These are phyloP conservation scores for Ogataea hybrid DNA, from an alignment of 1,139 yeast species.

Conservation along the genomic window DNA sequence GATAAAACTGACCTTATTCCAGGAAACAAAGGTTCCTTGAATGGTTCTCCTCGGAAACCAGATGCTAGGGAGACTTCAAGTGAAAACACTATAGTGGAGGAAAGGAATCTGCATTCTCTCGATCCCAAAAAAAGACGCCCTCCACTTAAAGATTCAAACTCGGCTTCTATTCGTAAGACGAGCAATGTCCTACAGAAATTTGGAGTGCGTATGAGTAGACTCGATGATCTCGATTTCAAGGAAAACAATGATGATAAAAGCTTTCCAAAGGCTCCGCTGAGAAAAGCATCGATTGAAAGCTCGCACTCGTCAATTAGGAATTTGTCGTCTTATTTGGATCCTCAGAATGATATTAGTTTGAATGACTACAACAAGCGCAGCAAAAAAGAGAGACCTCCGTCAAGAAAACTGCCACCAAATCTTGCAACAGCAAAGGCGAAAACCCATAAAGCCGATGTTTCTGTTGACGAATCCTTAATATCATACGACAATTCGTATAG, in stretches of 20 bases:
- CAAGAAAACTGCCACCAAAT: neutral
- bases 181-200: conserved; percentile 24
- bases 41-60: no score
- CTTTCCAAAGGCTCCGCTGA: neutral
- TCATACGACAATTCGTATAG: conserved; percentile 29
- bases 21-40: no score
- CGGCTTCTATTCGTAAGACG: conserved; percentile 15
- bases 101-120: neutral
- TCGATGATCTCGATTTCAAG: conserved; percentile 15
- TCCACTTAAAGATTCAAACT: neutral
- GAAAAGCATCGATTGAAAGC: neutral
- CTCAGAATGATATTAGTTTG: conserved; percentile 9
- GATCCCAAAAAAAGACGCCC: neutral
- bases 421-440: neutral
- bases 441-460: conserved; percentile 22
- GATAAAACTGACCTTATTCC: neutral
- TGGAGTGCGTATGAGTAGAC: conserved; percentile 27
- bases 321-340: conserved; percentile 25
- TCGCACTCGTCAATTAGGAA: conserved; percentile 27
- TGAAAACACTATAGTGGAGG: no score
- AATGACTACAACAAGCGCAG: conserved; percentile 14
- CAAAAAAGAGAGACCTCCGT: neutral
- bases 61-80: no score
- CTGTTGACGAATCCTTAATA: conserved; percentile 23
- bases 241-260: neutral